phyloP scores from a whole-genome alignment of 2,329 filamentous ascomycete genomes.

The Chrysosporium queenslandicum region DNA sequence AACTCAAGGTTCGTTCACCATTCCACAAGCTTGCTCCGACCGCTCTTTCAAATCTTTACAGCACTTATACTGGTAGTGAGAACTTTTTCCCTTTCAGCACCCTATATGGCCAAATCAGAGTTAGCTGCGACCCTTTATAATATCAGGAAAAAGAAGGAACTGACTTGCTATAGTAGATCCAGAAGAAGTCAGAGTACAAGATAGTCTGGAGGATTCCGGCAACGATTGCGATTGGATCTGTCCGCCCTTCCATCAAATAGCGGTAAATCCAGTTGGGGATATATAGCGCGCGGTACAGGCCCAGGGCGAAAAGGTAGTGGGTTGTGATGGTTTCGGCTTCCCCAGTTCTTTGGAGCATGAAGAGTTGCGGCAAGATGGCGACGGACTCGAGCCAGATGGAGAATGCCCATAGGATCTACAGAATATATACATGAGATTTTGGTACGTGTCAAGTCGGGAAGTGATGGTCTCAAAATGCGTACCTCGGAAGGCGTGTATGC shows the following conservation, averaged over 20 bases:
- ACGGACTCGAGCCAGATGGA: constrained; percentile 97
- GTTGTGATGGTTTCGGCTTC: constrained; percentile 99
- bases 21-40: not conserved
- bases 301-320: constrained; percentile 91
- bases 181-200: constrained; percentile 98
- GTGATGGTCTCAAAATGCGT: not conserved
- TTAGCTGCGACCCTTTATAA: not conserved
- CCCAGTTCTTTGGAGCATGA: constrained; percentile 94
- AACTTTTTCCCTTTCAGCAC: constrained; percentile 82
- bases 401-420: constrained; percentile 86
- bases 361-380: constrained; percentile 91
- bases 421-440: not conserved
- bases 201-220: constrained; percentile 89
- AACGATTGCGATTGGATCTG: constrained; percentile 76
- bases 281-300: constrained; percentile 83
- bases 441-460: not conserved
- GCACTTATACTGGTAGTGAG: constrained; percentile 64
- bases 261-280: constrained; percentile 98
- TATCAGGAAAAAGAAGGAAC: constrained; percentile 22
- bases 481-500: constrained; percentile 66
- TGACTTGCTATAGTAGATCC: constrained; percentile 95
- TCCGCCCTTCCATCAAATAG: constrained; percentile 68
- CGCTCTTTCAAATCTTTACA: not conserved
- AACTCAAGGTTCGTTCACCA: not conserved
- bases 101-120: constrained; percentile 23